Base-by-base conservation (phyloP, 306 rosid genomes). In the Gillenia trifoliata region DNA sequence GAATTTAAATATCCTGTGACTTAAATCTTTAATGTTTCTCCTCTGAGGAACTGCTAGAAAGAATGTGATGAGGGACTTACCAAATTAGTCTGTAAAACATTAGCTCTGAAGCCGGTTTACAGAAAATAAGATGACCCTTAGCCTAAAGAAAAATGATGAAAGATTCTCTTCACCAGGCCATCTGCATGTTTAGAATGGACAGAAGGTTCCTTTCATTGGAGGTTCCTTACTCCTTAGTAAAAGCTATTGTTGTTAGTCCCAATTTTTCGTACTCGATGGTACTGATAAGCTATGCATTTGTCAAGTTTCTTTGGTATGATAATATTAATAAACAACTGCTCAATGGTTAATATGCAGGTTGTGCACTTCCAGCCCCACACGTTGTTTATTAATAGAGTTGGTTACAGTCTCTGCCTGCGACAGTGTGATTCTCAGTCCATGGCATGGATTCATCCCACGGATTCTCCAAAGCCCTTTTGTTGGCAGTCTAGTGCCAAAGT, bases 301-400 rank as follows among this genome's bases (percentile, higher is more conserved):
- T 56, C 33, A 19, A 63, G 67, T 63, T 63, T 31, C 67, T 8
- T 63, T 17, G 22, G 23, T 63, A 31, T 50, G 1, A 31, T n/a
- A 31, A 40, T 54, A 62, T 65, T 73, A 72, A 55, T 50, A 74
- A 65, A 43, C 20, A 57, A 76, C 40, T 79, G 15, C 74, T 28
- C 61, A 16, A 66, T 84, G 75, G 79, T 76, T 83, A 77, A 73
- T 81, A 68, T 81, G 38, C 90, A 94, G 98, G 98, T 86, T 73
- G 84, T 94, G 79, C 91, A 82, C 78, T 87, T 92, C 83, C 99
- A 90, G 79, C 97, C 95, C 23, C 93, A 90, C 85, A 86, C 93
- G 57, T 33, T 92, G 79, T 94, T 94, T 59, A 82, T 78, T 64
- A 94, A 94, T 79, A 89, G 99, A 84, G 76, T 88, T 83, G 99